Conservation (phyloP, 176 grass and related monocot species). For the Puya raimondii region DNA sequence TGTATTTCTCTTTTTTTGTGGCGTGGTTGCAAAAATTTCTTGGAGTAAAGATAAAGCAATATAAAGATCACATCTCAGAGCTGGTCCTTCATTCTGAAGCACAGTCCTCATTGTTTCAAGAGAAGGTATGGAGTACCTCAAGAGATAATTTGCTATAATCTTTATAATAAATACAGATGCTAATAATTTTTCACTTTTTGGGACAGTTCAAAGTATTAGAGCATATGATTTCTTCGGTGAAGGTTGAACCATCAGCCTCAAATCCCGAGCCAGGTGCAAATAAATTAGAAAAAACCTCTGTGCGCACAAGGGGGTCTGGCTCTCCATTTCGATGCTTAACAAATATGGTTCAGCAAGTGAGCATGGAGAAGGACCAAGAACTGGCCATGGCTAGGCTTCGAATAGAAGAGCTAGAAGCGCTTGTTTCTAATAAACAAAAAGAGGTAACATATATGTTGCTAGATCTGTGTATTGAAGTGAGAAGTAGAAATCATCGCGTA, state of each 20-base stretch:
- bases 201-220: conserved; percentile 66
- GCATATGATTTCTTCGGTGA: conserved; percentile 40
- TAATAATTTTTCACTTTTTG: conserved; percentile 20
- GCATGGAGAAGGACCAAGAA: conserved; percentile 77
- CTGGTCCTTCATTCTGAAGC: conserved; percentile 75
- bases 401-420: conserved; percentile 74
- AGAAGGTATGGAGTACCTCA: conserved; percentile 49
- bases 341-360: conserved; percentile 69
- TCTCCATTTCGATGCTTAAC: conserved; percentile 82
- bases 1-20: conserved; percentile 19
- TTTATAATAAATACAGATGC: conserved; percentile 4
- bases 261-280: conserved; percentile 28
- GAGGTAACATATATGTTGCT: conserved; percentile 35
- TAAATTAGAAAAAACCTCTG: conserved; percentile 51
- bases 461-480: not conserved
- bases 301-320: conserved; percentile 42
- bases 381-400: conserved; percentile 36
- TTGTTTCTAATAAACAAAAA: conserved; percentile 64
- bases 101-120: conserved; percentile 67
- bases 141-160: conserved; percentile 9
- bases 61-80: conserved; percentile 75
- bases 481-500: too few species aligned
- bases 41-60: conserved; percentile 44
- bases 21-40: conserved; percentile 1
- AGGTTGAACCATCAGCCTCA: conserved; percentile 22